Base-by-base conservation (phyloP, 2,329 filamentous ascomycete species). In the Trichophyton mentagrophytes region DNA sequence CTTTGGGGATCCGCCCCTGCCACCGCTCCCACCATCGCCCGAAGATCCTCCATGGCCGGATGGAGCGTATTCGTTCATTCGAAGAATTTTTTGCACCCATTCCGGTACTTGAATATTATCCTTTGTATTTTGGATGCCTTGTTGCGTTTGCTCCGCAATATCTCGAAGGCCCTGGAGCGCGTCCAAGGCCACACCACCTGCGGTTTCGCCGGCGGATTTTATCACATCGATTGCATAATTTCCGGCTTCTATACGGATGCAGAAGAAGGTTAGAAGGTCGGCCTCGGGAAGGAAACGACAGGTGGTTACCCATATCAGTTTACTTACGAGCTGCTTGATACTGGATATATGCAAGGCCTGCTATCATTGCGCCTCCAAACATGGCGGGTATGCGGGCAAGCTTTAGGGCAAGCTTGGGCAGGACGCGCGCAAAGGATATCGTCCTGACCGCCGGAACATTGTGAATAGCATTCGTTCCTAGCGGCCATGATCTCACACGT, bases 341-440 rank as follows among this genome's bases (percentile, higher is more conserved):
- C 72, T 99, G 93, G 57, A 99, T 77, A 81, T 96, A 99, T 27
- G 90, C 90, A 62, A 95, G 77, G 2, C 88, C 89, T 13, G 89
- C 91, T 66, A 99, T 83, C 69, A 90, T 89, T 55, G 91, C 82
- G 47, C 90, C 90, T 47, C 92, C 93, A 69, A 96, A 91, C 77
- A 96, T 87, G 61, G 93, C 93, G 20, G 93, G 93, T 60, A 96
- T 79, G 61, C 90, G 85, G 40, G 86, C 82, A 67, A 99, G 87
- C 77, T 96, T 99, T 70, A 93, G 76, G n/a, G 93, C 85, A 58
- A 99, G 80, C 71, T 89, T 92, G 1, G 95, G 95, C 36, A 99
- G 77, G 11, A 80, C 78, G 51, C 85, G 77, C n/a, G 79, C 79
- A 69, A 87, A 87, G n/a, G 84, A 86, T 57, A 86, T 83, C 60